These are phyloP conservation scores for Diplotaxis tenuifolia DNA, from an alignment of 345 rosid genomes.

Conservation along the genomic window DNA sequence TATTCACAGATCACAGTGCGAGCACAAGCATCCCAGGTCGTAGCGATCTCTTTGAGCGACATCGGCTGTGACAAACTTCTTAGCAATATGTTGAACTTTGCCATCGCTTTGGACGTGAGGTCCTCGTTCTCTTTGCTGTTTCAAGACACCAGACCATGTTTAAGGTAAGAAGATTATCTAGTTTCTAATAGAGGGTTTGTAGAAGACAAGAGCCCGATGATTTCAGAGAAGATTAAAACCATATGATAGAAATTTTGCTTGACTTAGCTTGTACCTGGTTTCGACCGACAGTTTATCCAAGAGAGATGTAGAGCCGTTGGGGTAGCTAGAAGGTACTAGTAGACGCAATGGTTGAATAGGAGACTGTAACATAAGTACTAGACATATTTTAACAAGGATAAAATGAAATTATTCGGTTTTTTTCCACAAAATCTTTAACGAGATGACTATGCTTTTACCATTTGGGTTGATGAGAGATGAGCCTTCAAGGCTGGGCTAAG, in stretches of 20 bases:
- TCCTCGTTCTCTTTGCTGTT: slow-evolving; percentile 72
- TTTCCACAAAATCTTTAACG: not conserved
- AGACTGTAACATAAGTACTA: slow-evolving; percentile 45
- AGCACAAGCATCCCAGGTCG: slow-evolving; percentile 75
- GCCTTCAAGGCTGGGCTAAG: slow-evolving; percentile 66
- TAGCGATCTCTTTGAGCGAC: slow-evolving; percentile 69
- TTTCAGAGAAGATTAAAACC: not conserved
- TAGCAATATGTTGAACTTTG: slow-evolving; percentile 60
- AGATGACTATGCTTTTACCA: slow-evolving; percentile 42
- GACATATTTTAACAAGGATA: not conserved
- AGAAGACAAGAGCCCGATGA: not conserved
- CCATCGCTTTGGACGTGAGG: slow-evolving; percentile 62
- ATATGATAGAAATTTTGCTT: not conserved
- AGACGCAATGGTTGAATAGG: slow-evolving; percentile 73
- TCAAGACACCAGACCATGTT: slow-evolving; percentile 17
- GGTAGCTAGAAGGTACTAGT: slow-evolving; percentile 76
- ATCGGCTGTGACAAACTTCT: slow-evolving; percentile 70
- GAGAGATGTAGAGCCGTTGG: slow-evolving; percentile 70
- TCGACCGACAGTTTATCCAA: slow-evolving; percentile 74
- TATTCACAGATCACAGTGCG: slow-evolving; percentile 63
- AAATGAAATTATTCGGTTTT: not conserved
- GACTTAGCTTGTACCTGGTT: slow-evolving; percentile 49
- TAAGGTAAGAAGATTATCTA: slow-evolving; percentile 7
- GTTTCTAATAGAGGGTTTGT: slow-evolving; percentile 9
- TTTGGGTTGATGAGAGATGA: slow-evolving; percentile 61